Evolutionary conservation across 2,329 filamentous ascomycete species (phyloP).

Genomic region (Calonectria honghensis): DNA sequence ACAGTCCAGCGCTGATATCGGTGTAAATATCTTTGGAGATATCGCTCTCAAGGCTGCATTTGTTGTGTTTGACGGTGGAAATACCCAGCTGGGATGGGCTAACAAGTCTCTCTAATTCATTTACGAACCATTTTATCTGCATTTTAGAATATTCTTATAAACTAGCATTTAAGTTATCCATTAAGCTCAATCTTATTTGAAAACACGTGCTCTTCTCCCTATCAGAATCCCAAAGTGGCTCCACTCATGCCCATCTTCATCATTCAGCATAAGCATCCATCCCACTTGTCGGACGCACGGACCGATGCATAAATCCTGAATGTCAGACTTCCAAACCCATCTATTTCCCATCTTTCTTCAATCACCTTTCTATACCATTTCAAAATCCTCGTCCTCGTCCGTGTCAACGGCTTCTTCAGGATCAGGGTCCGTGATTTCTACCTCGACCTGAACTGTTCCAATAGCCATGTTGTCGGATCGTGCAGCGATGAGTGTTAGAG

Average conservation of each 20-base stretch:
- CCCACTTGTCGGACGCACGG: too few relatives aligned
- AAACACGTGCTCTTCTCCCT: background rate
- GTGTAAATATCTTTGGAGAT: conserved; percentile 78
- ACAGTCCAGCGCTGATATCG: conserved; percentile 69
- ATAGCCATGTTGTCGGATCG: conserved; percentile 1
- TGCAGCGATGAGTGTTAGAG: background rate
- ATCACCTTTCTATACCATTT: too few relatives aligned
- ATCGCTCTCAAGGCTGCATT: conserved; percentile 77
- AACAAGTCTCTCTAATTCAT: background rate
- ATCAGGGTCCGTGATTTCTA: background rate
- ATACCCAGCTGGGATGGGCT: conserved; percentile 49
- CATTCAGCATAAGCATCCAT: background rate
- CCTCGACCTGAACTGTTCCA: background rate
- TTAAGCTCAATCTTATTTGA: background rate
- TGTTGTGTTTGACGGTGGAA: conserved; percentile 71
- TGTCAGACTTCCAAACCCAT: too few relatives aligned
- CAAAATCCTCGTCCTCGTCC: background rate
- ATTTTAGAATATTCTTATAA: background rate
- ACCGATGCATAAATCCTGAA: too few relatives aligned
- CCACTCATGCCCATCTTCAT: background rate
- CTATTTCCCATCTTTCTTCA: too few relatives aligned
- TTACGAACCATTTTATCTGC: background rate
- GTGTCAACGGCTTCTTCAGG: background rate
- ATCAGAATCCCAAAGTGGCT: background rate
- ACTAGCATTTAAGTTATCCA: background rate